Percentiles rank a stretch among this genome's conserved stretches.
Evolutionary conservation across 192 early-diverging fungal species (phyloP).

Genomic region (Linnemannia elongata): DNA sequence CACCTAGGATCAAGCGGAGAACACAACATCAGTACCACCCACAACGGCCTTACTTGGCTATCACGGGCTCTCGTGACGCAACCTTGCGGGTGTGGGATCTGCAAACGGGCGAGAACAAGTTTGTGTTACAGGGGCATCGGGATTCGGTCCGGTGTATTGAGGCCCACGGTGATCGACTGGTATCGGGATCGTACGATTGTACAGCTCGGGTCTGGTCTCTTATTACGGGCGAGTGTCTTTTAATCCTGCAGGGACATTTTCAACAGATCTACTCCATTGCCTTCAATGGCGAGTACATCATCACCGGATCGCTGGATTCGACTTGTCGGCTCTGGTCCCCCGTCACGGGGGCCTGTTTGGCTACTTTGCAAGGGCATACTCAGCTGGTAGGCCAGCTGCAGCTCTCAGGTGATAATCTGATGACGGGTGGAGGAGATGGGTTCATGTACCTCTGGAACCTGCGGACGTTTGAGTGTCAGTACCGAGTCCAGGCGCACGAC

Average conservation of each 20-base stretch:
- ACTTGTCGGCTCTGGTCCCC: conserved; percentile 94
- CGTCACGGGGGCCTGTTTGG: conserved; percentile 81
- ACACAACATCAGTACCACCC: background rate
- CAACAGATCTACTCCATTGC: conserved; percentile 97
- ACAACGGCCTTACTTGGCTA: conserved; percentile 64
- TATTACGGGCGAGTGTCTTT: conserved; percentile 75
- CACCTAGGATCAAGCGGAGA: background rate
- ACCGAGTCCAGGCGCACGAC: conserved; percentile 78
- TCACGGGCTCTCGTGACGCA: conserved; percentile 95
- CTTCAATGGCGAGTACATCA: conserved; percentile 85
- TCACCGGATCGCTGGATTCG: conserved; percentile 93
- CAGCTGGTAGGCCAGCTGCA: conserved; percentile 95
- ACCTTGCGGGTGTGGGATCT: conserved; percentile 95
- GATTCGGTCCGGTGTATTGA: conserved; percentile 94
- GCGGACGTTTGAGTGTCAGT: conserved; percentile 65
- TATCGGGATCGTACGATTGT: conserved; percentile 94
- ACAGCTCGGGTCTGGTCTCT: conserved; percentile 95
- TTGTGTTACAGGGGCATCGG: conserved; percentile 88
- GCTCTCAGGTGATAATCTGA: conserved; percentile 82
- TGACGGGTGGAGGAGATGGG: conserved; percentile 94
- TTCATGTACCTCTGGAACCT: conserved; percentile 94
- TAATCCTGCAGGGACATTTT: conserved; percentile 87
- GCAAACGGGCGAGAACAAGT: conserved; percentile 72
- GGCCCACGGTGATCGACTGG: conserved; percentile 83
- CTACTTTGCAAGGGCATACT: conserved; percentile 90